Base-by-base conservation (phyloP, 768 basidiomycete genomes). In the Neoboletus brunneissimus region DNA sequence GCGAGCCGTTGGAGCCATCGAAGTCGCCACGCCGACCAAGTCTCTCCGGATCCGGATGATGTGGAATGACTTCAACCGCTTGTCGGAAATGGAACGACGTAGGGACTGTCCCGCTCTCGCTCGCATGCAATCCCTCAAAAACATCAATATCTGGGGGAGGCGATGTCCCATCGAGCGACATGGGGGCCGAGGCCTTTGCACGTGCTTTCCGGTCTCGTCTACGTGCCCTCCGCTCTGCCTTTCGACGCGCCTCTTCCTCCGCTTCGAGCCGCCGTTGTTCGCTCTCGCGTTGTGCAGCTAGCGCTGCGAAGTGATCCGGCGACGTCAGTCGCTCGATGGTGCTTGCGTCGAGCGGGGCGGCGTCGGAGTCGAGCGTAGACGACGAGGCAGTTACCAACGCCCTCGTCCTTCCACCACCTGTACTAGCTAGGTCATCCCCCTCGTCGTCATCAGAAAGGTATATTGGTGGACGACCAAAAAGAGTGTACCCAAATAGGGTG, bases 61-160 rank as follows among this genome's bases (percentile, higher is more conserved):
- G 23, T 15, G 51, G 37, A n/a, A 25, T 9, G 18, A 41, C 40
- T 2, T 38, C 31, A 5, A 16, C 48, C 12, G 37, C 48, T 7
- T 23, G 55, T 12, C 31, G 58, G 12, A 50, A 49, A 12, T 32
- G 13, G 2, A n/a, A 31, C 6, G 51, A 4, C 5, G 32, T 13
- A 1, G 58, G 25, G 2, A 0, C 20, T 16, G 18, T 3, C 5
- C 20, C 38, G 54, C 62, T 32, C 1, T 73, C 78, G 58, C 82
- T 79, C 8, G 85, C 87, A 58, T 81, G 86, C 70, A 87, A 88
- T 0, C 85, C 86, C 63, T 89, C 86, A 56, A 89, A 87, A 13
- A 76, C 75, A 5, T 72, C 77, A 1, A 12, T 68, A 15, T 69
- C 65, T 16, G 48, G 54, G 8, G 22, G 65, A 2, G 57, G 41